phyloP scores from a whole-genome alignment of 192 early-diverging fungal species.

The Mortierella claussenii region DNA sequence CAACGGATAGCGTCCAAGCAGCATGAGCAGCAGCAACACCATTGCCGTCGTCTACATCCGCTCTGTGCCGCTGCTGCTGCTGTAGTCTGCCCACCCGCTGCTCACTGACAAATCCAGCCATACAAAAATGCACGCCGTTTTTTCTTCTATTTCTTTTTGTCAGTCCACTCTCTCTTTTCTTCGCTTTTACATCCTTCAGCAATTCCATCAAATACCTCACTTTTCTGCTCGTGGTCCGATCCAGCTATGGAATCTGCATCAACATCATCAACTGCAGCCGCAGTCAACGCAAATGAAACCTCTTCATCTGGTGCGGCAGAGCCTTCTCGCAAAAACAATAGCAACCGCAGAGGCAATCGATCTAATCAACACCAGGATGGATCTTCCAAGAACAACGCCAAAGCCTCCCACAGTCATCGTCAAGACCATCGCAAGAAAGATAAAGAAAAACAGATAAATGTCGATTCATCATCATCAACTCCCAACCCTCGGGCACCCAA shows the following conservation, averaged over 20 bases:
- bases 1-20: no score
- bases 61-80: no score
- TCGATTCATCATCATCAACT: conserved; percentile 6
- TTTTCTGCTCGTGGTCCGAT: background rate
- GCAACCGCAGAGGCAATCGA: conserved; percentile 6
- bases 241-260: background rate
- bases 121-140: no score
- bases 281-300: background rate
- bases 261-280: conserved; percentile 4
- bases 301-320: background rate
- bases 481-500: conserved; percentile 8
- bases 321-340: conserved; percentile 3
- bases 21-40: no score
- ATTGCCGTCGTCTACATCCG: no score
- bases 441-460: background rate
- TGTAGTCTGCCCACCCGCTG: no score
- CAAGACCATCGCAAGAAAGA: conserved; percentile 25
- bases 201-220: no score
- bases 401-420: conserved; percentile 18
- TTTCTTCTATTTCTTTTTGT: no score
- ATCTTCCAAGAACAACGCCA: background rate
- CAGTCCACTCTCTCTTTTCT: no score
- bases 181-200: no score
- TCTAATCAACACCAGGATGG: conserved; percentile 5
- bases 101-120: no score